phyloP scores from a whole-genome alignment of 2,329 filamentous ascomycete species.

The Xylariaceae sp. region DNA sequence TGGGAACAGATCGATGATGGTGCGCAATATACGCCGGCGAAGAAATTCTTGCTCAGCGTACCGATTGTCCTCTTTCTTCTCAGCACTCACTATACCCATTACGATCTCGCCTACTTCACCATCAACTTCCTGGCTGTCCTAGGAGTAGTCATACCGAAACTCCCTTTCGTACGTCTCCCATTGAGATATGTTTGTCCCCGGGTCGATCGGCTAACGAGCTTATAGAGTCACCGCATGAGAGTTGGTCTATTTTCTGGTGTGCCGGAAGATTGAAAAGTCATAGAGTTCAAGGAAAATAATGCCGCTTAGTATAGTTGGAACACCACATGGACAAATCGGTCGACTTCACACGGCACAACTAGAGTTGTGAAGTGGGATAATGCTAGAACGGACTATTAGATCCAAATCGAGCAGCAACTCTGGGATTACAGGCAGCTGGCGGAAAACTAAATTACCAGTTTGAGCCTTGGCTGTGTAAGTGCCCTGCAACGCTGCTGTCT shows the following conservation, averaged over 20 bases:
- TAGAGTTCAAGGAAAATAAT: conserved; percentile 4
- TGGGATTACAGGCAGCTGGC: conserved; percentile 21
- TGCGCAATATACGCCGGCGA: conserved; percentile 95
- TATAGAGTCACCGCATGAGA: conserved; percentile 71
- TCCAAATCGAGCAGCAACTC: conserved; percentile 13
- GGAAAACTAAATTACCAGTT: conserved; percentile 19
- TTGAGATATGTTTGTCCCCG: not conserved
- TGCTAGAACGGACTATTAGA: conserved; percentile 1
- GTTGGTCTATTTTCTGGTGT: conserved; percentile 69
- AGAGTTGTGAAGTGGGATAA: conserved; percentile 3
- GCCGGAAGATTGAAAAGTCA: conserved; percentile 51
- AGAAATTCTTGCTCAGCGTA: conserved; percentile 94
- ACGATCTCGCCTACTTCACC: conserved; percentile 92
- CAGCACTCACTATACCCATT: conserved; percentile 98
- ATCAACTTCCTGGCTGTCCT: conserved; percentile 94
- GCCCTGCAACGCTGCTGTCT: not conserved
- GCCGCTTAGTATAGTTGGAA: conserved; percentile 18
- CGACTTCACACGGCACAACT: conserved; percentile 9
- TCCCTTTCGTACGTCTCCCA: conserved; percentile 73
- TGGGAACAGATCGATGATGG: conserved; percentile 99
- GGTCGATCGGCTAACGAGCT: conserved; percentile 28
- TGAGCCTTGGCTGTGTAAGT: conserved; percentile 1
- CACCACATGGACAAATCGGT: conserved; percentile 19
- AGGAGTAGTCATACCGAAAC: conserved; percentile 90
- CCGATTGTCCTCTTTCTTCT: conserved; percentile 91